Base-by-base conservation (phyloP, 2,329 filamentous ascomycete species). In the Aotearoamyces nothofagi region DNA sequence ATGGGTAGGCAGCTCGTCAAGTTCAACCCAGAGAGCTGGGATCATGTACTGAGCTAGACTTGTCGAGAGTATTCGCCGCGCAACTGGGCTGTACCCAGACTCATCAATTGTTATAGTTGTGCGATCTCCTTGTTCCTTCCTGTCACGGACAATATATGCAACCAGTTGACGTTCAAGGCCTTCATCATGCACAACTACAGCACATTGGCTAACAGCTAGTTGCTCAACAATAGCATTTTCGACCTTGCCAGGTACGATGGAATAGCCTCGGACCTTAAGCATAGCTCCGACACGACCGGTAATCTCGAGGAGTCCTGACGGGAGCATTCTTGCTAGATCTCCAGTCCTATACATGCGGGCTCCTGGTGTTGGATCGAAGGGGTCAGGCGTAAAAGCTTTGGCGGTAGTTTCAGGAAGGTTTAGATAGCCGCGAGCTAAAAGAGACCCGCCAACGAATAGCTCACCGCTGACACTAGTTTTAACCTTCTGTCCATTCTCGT, bases 231-330 rank as follows among this genome's bases (percentile, higher is more conserved):
- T 78, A 5, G 72, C 69, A 39, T 72, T 77, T n/a, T 96, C 86
- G 40, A 96, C 94, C 41, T 96, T 90, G 38, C 78, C 78, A 26
- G 96, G 72, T 56, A 96, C 90, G 41, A 98, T 92, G 36, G 87
- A 69, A 63, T 94, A 96, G 2, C 87, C 87, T 35, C 90, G 78
- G 39, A 96, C 87, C 61, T 96, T 98, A 58, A 94, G 80, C 50
- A 94, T 87, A 40, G 78, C 69, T 46, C 96, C 87, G 14, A 73
- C 73, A 33, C 90, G 67, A 13, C 87, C 87, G 7, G 78, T 76
- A 46, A 74, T 80, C 45, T 79, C 77, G 8, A 83, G 77, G 39
- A 77, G 74, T 20, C 80, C 83, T 5, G 55, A 53, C 0, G 51
- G 45, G 24, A 66, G 56, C 31, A 71, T 69, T 15, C 54, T 56